These are phyloP conservation scores for Chlorella sp. DNA, from an alignment of 139 green algal genomes.

Conservation along the genomic window DNA sequence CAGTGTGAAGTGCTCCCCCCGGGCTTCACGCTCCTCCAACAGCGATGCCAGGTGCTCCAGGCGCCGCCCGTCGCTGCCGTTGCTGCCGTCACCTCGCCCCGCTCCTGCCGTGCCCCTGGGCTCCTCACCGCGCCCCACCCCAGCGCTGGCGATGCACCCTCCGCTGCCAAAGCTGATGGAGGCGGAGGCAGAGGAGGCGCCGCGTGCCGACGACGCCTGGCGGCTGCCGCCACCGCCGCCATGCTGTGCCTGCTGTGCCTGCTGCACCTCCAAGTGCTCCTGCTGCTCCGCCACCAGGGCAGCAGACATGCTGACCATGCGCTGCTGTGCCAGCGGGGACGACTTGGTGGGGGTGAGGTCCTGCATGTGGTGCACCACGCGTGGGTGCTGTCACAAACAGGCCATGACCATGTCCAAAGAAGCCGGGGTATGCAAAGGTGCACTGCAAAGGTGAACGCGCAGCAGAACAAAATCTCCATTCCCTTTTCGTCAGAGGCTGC, in stretches of 20 bases:
- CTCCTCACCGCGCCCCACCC: too few species aligned
- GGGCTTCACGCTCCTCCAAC: neutral
- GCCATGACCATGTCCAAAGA: neutral
- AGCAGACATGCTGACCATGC: conserved; percentile 19
- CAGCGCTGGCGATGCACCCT: neutral
- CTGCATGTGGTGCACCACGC: neutral
- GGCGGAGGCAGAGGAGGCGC: neutral
- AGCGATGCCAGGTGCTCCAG: neutral
- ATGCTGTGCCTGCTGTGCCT: neutral
- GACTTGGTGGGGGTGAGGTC: conserved; percentile 23
- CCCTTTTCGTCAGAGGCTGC: neutral
- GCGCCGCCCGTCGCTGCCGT: neutral
- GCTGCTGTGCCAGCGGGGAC: conserved; percentile 13
- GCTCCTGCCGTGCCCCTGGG: neutral
- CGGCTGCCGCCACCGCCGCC: neutral
- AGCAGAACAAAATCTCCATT: neutral
- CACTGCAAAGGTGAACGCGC: neutral
- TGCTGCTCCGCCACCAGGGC: neutral
- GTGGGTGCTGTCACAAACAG: neutral
- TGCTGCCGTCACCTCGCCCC: too few species aligned
- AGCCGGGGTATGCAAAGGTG: neutral
- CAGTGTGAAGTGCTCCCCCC: neutral
- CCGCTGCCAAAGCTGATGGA: conserved; percentile 26
- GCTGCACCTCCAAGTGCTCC: neutral
- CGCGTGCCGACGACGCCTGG: neutral